These are phyloP conservation scores for Pseudogymnoascus pannorum DNA, from an alignment of 2,329 filamentous ascomycete genomes.

Conservation along the genomic window DNA sequence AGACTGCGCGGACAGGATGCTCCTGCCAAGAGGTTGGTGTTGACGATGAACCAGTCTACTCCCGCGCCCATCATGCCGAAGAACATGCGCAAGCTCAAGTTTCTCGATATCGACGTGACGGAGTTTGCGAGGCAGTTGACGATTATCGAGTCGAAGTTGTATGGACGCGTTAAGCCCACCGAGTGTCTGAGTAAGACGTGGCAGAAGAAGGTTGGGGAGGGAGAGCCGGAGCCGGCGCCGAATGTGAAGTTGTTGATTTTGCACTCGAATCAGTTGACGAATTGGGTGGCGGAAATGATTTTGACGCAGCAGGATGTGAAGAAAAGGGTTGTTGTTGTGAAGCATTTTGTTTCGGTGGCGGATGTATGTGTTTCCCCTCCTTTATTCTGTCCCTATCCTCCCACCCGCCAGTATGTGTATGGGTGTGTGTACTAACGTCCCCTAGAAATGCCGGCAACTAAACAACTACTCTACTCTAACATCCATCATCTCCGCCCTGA, in stretches of 20 bases:
- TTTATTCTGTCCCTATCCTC: background rate
- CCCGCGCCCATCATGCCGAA: slow-evolving; percentile 90
- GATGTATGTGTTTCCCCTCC: slow-evolving; percentile 58
- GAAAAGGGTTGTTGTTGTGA: slow-evolving; percentile 94
- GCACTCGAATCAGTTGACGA: slow-evolving; percentile 97
- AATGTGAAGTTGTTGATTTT: slow-evolving; percentile 96
- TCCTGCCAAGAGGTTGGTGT: slow-evolving; percentile 75
- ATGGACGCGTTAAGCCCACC: slow-evolving; percentile 90
- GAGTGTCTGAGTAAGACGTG: slow-evolving; percentile 98
- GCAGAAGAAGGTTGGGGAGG: slow-evolving; percentile 87
- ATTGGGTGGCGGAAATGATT: slow-evolving; percentile 99
- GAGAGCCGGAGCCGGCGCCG: slow-evolving; percentile 75
- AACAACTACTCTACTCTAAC: slow-evolving; percentile 98
- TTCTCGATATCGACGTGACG: slow-evolving; percentile 89
- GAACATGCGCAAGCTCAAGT: slow-evolving; percentile 99
- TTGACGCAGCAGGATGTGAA: slow-evolving; percentile 89
- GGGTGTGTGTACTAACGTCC: slow-evolving; percentile 23
- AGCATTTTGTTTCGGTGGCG: slow-evolving; percentile 93
- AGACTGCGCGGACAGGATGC: slow-evolving; percentile 82
- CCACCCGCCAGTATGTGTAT: slow-evolving; percentile 12
- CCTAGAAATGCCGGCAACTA: slow-evolving; percentile 79
- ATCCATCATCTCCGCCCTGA: slow-evolving; percentile 92
- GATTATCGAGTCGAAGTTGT: slow-evolving; percentile 90
- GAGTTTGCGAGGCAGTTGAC: slow-evolving; percentile 98
- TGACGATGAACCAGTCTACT: slow-evolving; percentile 74